A percentile compares a stretch with the other conserved stretches of the same genome.
phyloP scores from a whole-genome alignment of 1,284 basidiomycete species.

The Spongiforma sp. region DNA sequence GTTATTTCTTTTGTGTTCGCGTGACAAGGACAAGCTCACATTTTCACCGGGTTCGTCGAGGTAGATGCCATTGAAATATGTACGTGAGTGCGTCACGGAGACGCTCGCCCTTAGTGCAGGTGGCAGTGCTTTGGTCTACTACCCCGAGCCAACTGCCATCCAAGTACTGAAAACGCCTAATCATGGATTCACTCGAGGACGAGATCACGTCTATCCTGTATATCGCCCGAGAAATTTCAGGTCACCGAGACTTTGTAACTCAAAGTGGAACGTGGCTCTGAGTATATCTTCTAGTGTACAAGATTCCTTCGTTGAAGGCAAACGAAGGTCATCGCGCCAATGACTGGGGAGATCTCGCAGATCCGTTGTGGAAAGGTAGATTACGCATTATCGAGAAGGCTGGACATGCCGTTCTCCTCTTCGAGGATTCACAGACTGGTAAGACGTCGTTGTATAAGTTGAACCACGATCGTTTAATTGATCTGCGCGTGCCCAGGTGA shows the following conservation, averaged over 20 bases:
- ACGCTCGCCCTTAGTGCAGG: too few relatives aligned
- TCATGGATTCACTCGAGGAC: constrained; percentile 65
- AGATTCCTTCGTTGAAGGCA: constrained; percentile 81
- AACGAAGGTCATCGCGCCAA: constrained; percentile 88
- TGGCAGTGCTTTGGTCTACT: neutral
- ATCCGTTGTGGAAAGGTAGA: constrained; percentile 91
- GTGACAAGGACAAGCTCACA: constrained; percentile 39
- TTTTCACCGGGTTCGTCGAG: constrained; percentile 40
- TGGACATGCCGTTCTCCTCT: constrained; percentile 61
- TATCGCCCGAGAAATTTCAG: constrained; percentile 85
- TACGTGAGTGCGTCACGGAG: too few relatives aligned
- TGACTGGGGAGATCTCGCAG: constrained; percentile 84
- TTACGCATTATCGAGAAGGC: constrained; percentile 82
- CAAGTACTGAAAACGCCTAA: constrained; percentile 28
- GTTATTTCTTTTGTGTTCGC: constrained; percentile 6
- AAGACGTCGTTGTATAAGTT: constrained; percentile 16
- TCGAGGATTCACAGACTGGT: constrained; percentile 84
- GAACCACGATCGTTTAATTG: constrained; percentile 8
- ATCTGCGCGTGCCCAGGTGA: constrained; percentile 51
- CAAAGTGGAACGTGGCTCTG: constrained; percentile 19
- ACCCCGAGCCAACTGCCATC: too few relatives aligned
- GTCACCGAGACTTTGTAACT: constrained; percentile 41
- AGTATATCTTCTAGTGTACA: constrained; percentile 60
- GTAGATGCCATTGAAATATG: constrained; percentile 34
- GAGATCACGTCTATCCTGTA: constrained; percentile 88